Base-by-base conservation (phyloP, 805 yeast species). In the Candida endomychidarum region DNA sequence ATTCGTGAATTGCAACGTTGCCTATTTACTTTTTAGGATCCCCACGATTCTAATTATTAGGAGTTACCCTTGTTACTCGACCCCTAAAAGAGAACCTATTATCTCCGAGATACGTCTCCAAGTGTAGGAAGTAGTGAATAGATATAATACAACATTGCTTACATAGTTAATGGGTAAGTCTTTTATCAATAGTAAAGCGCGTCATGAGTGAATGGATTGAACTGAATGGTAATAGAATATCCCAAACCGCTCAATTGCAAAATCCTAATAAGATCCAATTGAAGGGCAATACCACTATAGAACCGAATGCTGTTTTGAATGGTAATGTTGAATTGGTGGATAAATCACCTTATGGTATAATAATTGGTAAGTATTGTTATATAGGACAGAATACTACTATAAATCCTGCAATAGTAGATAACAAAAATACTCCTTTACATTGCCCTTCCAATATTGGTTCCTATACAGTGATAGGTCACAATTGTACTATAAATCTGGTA, bases 141-240 rank as follows among this genome's bases (percentile, higher is more conserved):
- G 22, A 20, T 20, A 20, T 20, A 6, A 20, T 5, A 20, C 22
- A 8, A 6, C 8, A 5, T 20, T 20, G 22, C n/a, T n/a, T n/a
- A n/a, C n/a, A n/a, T n/a, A n/a, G n/a, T n/a, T n/a, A n/a, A n/a
- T n/a, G n/a, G n/a, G n/a, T n/a, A n/a, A n/a, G n/a, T n/a, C n/a
- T n/a, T n/a, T n/a, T n/a, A n/a, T n/a, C n/a, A n/a, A n/a, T n/a
- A n/a, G n/a, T n/a, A n/a, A n/a, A n/a, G n/a, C 32, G 36, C 25
- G 32, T 14, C 3, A 40, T 45, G 46, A 11, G 21, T n/a, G 51
- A 43, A 12, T 74, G 75, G 75, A 58, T 74, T 73, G 75, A 75
- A 58, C 74, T 3, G 80, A 76, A 43, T 2, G 80, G 80, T 1
- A 77, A 74, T 49, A 58, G 78, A 26, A 72, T 79, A 22, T 70